Evolutionary conservation across 257 asterid species (phyloP).

Genomic region (Osmanthus fragrans): DNA sequence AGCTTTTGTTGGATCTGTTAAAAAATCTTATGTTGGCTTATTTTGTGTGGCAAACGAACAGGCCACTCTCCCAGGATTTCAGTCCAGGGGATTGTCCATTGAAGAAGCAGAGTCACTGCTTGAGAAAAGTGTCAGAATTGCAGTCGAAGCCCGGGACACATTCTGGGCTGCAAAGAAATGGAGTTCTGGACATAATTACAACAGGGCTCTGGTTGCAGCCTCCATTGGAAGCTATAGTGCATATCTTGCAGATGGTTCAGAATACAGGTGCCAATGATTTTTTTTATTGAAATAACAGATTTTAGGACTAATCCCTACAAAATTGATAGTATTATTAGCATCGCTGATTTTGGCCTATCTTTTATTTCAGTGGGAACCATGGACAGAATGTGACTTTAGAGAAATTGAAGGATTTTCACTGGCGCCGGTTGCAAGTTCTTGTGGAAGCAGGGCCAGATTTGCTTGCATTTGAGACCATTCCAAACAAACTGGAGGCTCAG

Average conservation of each 20-base stretch:
- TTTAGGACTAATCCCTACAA: no score
- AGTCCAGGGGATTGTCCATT: no score
- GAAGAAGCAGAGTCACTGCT: no score
- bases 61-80: no score
- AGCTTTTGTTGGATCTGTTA: no score
- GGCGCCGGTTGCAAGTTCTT: slow-evolving; percentile 74
- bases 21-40: no score
- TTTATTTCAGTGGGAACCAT: slow-evolving; percentile 58
- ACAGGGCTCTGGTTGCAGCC: slow-evolving; percentile 74
- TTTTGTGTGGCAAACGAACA: no score
- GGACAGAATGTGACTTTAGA: slow-evolving; percentile 48
- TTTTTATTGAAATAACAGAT: no score
- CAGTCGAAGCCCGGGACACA: no score
- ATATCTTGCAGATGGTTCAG: slow-evolving; percentile 86
- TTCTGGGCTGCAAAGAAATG: no score
- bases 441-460: slow-evolving; percentile 74
- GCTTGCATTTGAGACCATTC: slow-evolving; percentile 87
- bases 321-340: not conserved
- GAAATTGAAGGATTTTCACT: slow-evolving; percentile 71
- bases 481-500: slow-evolving; percentile 88
- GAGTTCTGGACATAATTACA: no score
- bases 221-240: slow-evolving; percentile 93
- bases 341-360: not conserved
- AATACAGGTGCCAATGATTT: slow-evolving; percentile 51
- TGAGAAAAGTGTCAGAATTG: no score